phyloP scores from a whole-genome alignment of 1,284 basidiomycete genomes.

The Abortiporus biennis region DNA sequence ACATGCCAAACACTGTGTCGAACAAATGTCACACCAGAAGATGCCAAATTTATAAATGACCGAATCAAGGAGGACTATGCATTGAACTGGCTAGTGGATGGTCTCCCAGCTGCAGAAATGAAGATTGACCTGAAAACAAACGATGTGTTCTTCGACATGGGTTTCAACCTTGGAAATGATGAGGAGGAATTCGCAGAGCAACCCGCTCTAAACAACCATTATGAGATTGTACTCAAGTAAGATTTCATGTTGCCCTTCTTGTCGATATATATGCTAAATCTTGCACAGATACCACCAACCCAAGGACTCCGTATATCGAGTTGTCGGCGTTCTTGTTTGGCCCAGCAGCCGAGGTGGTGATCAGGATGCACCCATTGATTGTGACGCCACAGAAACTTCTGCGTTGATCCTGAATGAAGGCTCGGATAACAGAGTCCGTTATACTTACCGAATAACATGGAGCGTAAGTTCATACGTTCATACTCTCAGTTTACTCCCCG shows the following conservation, averaged over 20 bases:
- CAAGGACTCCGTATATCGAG: slow-evolving; percentile 63
- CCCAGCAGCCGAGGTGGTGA: slow-evolving; percentile 65
- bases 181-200: slow-evolving; percentile 40
- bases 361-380: slow-evolving; percentile 39
- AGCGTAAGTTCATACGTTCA: slow-evolving; percentile 41
- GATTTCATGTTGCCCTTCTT: slow-evolving; percentile 12
- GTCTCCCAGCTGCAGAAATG: slow-evolving; percentile 91
- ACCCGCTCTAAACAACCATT: slow-evolving; percentile 89
- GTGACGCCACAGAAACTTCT: slow-evolving; percentile 23
- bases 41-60: slow-evolving; percentile 87
- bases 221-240: slow-evolving; percentile 76
- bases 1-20: slow-evolving; percentile 80
- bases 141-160: slow-evolving; percentile 88
- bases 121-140: slow-evolving; percentile 73
- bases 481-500: neutral
- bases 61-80: slow-evolving; percentile 92
- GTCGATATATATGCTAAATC: slow-evolving; percentile 7
- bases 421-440: slow-evolving; percentile 65
- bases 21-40: slow-evolving; percentile 53
- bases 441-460: slow-evolving; percentile 90
- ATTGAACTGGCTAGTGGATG: slow-evolving; percentile 93
- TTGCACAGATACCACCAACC: slow-evolving; percentile 72
- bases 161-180: slow-evolving; percentile 74
- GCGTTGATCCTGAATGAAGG: slow-evolving; percentile 64
- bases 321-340: slow-evolving; percentile 92